Base-by-base conservation (phyloP, 306 rosid species). In the Medicago truncatula region DNA sequence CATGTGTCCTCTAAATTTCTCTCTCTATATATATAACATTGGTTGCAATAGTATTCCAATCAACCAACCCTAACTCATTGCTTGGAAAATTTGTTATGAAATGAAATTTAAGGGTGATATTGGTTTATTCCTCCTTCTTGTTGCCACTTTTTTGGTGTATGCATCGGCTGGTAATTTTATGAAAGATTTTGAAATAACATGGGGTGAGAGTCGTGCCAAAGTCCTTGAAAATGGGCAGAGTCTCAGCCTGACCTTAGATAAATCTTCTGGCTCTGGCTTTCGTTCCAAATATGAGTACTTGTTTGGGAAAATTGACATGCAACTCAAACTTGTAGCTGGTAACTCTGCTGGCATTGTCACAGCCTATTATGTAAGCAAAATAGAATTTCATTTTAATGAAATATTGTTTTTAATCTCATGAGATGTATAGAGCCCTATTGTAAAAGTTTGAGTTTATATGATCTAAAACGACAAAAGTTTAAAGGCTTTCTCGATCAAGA, bases 221-320 rank as follows among this genome's bases (percentile, higher is more conserved):
- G 76, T 87, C n/a, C 85, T 82, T 39, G 56, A 70, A 43, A 77
- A 77, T 78, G 90, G 85, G 0, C 68, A 82, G 3, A 70, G 67
- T 52, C 88, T 87, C 13, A 82, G 86, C 1, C 77, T 87, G 8
- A 76, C 86, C 9, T 69, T 87, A 8, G 88, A 87, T 63, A 84
- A 25, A 12, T 8, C 59, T 60, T 87, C 90, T 18, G 90, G 90
- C 70, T 87, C 88, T 31, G 90, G 90, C 2, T 84, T 87, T 66
- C 76, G 76, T 39, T 87, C 90, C 34, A 84, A 69, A 64, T 36
- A 82, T 1, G 81, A 89, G 49, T 89, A 84, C 65, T 79, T 89
- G 73, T 89, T 85, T 23, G 94, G 86, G 12, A 82, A 87, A 76
- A 80, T 89, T 34, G 94, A 87, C 60, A 87, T 85, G 90, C 88